Conservation (phyloP, 148 eudicot genomes). For the Limonium bicolor region DNA sequence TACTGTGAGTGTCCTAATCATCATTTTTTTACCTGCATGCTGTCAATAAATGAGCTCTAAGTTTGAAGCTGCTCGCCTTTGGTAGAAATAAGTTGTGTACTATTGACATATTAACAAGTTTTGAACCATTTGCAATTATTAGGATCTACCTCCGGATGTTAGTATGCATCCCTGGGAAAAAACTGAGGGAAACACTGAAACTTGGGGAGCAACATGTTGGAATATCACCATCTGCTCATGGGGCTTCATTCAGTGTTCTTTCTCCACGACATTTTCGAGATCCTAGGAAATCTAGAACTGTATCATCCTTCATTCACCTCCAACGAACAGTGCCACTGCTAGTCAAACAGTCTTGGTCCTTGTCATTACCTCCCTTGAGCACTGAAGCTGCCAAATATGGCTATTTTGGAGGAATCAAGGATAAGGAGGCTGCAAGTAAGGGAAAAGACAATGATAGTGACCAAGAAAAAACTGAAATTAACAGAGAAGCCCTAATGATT, state of each 20-base stretch:
- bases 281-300: conserved; percentile 31
- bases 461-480: conserved; percentile 11
- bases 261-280: conserved; percentile 39
- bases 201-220: conserved; percentile 51
- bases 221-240: conserved; percentile 51
- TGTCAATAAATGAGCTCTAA: too few species aligned
- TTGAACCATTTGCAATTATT: conserved; percentile 17
- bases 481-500: conserved; percentile 17
- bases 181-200: conserved; percentile 54
- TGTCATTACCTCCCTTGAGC: conserved; percentile 47
- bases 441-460: conserved; percentile 19
- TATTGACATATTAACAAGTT: too few species aligned
- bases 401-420: conserved; percentile 32
- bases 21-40: too few species aligned
- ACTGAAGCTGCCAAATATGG: conserved; percentile 15
- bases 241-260: conserved; percentile 43
- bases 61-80: too few species aligned
- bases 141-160: conserved; percentile 90
- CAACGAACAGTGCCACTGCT: conserved; percentile 49
- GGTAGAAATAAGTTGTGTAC: too few species aligned
- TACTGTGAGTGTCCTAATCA: too few species aligned
- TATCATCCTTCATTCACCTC: conserved; percentile 64
- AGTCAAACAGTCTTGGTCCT: conserved; percentile 91
- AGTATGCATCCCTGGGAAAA: conserved; percentile 88
- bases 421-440: conserved; percentile 25